Evolutionary conservation across 2,329 filamentous ascomycete genomes (phyloP), one percentile per base, ranked within the genome.

Genomic region (Aureobasidium namibiae): DNA sequence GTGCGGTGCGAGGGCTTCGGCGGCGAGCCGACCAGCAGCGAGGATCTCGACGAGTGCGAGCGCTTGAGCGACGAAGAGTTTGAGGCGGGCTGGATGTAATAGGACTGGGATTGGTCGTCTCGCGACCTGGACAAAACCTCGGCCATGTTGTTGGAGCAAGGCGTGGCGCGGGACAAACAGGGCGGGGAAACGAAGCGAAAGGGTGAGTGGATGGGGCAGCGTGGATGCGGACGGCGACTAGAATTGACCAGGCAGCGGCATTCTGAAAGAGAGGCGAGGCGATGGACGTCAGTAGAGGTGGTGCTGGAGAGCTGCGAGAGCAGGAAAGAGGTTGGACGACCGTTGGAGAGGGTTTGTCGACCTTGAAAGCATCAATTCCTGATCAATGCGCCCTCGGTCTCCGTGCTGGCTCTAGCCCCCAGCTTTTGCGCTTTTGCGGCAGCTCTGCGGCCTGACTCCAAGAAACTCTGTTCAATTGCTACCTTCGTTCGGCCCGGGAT

Each of bases 101-200:
- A 72, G 33, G 69, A 69, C 61, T 73, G 71, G 26, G 69, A 69
- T 62, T 73, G 71, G 29, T 74, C 73, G 59, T 78, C 73, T 34
- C 74, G 70, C 68, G 75, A 66, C 60, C 65, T 66, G 42, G 71
- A 69, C 48, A 78, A 67, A 14, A 77, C 75, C 64, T 77, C 74
- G 38, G 75, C 71, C 75, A 77, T 77, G 26, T 54, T 54, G 50
- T 41, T 54, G 50, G 31, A 38, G 10, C 42, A 29, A 45, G 42
- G 3, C 29, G 54, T 57, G 42, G 54, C 52, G 52, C 52, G 36
- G n/a, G n/a, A n/a, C n/a, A 21, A 31, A 42, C 34, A 36, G 24
- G 42, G 54, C 42, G 54, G 54, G 42, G 54, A 48, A 57, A 45
- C 18, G 52, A 45, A 45, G 39, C 39, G 38, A 44, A 56, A n/a